Evolutionary conservation across 2,329 filamentous ascomycete species (phyloP).

Genomic region (Penicillium sp.): DNA sequence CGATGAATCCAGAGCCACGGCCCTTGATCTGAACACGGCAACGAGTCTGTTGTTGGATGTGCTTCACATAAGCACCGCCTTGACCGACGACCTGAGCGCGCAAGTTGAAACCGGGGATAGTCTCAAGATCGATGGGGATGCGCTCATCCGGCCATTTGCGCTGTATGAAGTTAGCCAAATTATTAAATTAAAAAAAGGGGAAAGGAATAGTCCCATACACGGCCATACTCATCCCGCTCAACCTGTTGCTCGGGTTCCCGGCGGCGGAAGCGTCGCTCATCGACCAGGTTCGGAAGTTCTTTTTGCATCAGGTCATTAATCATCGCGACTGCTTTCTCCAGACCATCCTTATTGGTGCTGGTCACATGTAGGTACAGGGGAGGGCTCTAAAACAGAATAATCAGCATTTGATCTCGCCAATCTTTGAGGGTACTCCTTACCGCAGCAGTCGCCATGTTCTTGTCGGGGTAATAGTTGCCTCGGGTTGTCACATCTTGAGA

Average conservation of each 20-base stretch:
- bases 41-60: slow-evolving; percentile 92
- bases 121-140: slow-evolving; percentile 86
- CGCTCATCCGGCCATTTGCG: slow-evolving; percentile 99
- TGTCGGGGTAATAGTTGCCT: slow-evolving; percentile 95
- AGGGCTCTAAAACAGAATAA: slow-evolving; percentile 64
- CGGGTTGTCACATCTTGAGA: slow-evolving; percentile 93
- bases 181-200: background rate
- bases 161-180: slow-evolving; percentile 48
- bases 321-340: slow-evolving; percentile 81
- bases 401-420: background rate
- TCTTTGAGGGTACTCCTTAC: slow-evolving; percentile 56
- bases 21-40: slow-evolving; percentile 99
- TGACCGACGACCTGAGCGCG: slow-evolving; percentile 94
- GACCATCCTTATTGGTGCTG: slow-evolving; percentile 85
- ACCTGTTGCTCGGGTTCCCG: slow-evolving; percentile 73
- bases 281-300: slow-evolving; percentile 90
- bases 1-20: slow-evolving; percentile 89
- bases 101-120: slow-evolving; percentile 90
- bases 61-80: slow-evolving; percentile 93
- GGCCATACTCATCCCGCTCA: slow-evolving; percentile 86
- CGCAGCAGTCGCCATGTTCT: slow-evolving; percentile 90
- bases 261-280: slow-evolving; percentile 87
- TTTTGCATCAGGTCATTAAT: slow-evolving; percentile 96
- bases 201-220: slow-evolving; percentile 55
- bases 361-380: slow-evolving; percentile 95